Percentiles rank a stretch among this genome's conserved stretches.
These are phyloP conservation scores for bread wheat (Triticum aestivum) DNA, from an alignment of 176 grass and related monocot genomes.

Conservation along the genomic window IWGSC_CS_RefSeq_v2.1 NC_057808.1:290572005-290572504, in stretches of 20 bases:
- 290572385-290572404: background rate
- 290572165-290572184: background rate
- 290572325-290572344: background rate
- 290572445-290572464: background rate
- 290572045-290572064: too few species aligned
- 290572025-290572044: too few species aligned
- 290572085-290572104: too few species aligned
- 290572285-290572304: slow-evolving; percentile 9
- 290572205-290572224: background rate
- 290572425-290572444: background rate
- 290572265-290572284: background rate
- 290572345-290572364: background rate
- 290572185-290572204: slow-evolving; percentile 4
- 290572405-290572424: background rate
- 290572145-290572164: too few species aligned
- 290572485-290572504: background rate
- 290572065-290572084: too few species aligned
- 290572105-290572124: too few species aligned
- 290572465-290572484: background rate
- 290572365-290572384: background rate
- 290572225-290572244: background rate
- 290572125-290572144: too few species aligned
- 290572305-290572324: background rate
- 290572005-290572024: too few species aligned
- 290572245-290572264: slow-evolving; percentile 8